Conservation (phyloP, 2,329 filamentous ascomycete genomes). For the Blastomyces gilchristii region DNA sequence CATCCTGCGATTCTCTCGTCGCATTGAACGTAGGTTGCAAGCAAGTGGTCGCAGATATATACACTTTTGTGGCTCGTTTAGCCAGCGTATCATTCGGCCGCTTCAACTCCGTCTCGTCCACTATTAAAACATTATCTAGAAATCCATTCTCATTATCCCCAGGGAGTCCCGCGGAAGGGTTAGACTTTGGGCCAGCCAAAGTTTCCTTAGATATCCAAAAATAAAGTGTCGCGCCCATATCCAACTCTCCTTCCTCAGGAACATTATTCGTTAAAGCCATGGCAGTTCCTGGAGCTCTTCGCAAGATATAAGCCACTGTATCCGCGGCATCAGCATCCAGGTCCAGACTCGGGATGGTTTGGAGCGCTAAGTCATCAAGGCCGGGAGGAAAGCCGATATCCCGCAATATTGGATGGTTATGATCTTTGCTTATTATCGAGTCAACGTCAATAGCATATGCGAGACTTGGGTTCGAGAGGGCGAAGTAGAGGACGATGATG, state of each 20-base stretch:
- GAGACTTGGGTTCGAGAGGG: slow-evolving; percentile 48
- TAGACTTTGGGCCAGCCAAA: slow-evolving; percentile 39
- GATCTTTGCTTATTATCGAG: slow-evolving; percentile 35
- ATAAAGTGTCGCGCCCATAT: slow-evolving; percentile 50
- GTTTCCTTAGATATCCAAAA: slow-evolving; percentile 54
- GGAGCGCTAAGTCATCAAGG: background rate
- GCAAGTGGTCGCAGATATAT: slow-evolving; percentile 80
- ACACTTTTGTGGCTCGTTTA: slow-evolving; percentile 46
- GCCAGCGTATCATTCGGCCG: slow-evolving; percentile 15
- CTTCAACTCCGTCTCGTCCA: slow-evolving; percentile 16
- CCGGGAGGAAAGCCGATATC: slow-evolving; percentile 16
- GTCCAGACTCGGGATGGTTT: slow-evolving; percentile 9
- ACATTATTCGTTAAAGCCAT: slow-evolving; percentile 55
- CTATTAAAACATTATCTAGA: slow-evolving; percentile 19
- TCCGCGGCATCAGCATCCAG: slow-evolving; percentile 26
- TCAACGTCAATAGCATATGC: slow-evolving; percentile 53
- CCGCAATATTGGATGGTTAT: slow-evolving; percentile 40
- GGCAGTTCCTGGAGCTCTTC: slow-evolving; percentile 43
- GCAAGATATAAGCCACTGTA: slow-evolving; percentile 39
- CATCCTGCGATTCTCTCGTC: slow-evolving; percentile 33
- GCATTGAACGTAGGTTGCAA: slow-evolving; percentile 55
- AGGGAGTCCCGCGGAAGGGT: slow-evolving; percentile 19
- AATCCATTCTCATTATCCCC: slow-evolving; percentile 12
- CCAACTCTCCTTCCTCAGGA: slow-evolving; percentile 49
- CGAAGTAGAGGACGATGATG: slow-evolving; percentile 50